Percentiles rank a stretch among this genome's conserved stretches.
These are phyloP conservation scores for Carex arenaria DNA, from an alignment of 202 grass and related monocot genomes.

Conservation along the genomic window DNA sequence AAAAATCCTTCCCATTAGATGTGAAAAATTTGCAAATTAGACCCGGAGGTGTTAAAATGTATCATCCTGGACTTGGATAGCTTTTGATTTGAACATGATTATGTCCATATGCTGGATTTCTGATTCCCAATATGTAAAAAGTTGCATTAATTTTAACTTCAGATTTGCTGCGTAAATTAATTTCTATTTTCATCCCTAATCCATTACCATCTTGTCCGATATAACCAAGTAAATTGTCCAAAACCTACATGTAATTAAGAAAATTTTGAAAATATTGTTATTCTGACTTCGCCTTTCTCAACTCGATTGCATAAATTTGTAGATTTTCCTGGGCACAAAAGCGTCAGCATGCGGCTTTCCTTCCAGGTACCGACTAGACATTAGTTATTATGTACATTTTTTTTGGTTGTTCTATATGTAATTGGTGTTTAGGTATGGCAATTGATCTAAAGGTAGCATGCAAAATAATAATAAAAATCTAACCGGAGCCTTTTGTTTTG, in stretches of 20 bases:
- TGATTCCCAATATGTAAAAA: background rate
- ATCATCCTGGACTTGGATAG: background rate
- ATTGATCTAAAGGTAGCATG: no score
- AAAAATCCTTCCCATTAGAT: background rate
- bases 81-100: background rate
- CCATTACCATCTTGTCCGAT: background rate
- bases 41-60: background rate
- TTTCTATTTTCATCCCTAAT: background rate
- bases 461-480: no score
- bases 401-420: background rate
- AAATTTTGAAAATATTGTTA: conserved; percentile 16
- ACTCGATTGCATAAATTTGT: background rate
- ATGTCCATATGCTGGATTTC: background rate
- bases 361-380: conserved; percentile 23
- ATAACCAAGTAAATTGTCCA: conserved; percentile 4
- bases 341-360: conserved; percentile 23
- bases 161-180: background rate
- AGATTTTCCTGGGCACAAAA: conserved; percentile 28
- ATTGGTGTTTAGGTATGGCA: background rate
- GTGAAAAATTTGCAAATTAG: no score
- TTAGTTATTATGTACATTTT: background rate
- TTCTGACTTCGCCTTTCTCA: conserved; percentile 21
- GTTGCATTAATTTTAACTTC: background rate
- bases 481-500: background rate
- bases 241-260: conserved; percentile 26